Evolutionary conservation across 345 rosid species (phyloP).

Genomic region (Eucalyptus sp.): DNA sequence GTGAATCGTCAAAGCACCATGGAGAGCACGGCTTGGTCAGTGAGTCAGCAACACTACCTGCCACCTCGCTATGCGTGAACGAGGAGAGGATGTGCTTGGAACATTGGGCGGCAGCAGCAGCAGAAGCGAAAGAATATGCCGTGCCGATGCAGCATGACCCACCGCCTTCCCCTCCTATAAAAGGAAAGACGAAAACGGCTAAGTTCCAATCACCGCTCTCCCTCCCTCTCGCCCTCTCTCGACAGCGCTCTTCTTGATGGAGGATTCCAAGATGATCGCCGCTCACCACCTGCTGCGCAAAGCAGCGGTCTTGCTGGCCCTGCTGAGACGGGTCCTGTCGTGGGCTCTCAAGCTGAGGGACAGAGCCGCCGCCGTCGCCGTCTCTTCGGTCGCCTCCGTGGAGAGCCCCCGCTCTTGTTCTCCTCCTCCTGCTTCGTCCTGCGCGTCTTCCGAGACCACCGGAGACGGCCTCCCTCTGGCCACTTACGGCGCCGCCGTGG

Average conservation of each 20-base stretch:
- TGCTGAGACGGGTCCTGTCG: slow-evolving; percentile 47
- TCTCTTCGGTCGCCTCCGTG: not conserved
- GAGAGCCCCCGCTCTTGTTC: slow-evolving; percentile 4
- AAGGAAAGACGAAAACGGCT: not conserved
- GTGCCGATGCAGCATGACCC: not conserved
- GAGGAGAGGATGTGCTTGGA: not conserved
- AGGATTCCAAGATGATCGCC: slow-evolving; percentile 7
- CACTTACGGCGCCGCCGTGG: slow-evolving; percentile 30
- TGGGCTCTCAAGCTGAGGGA: slow-evolving; percentile 29
- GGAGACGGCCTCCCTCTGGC: slow-evolving; percentile 37
- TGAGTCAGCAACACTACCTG: not conserved
- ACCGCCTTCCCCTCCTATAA: not conserved
- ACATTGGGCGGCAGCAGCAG: not conserved
- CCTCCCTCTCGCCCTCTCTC: not conserved
- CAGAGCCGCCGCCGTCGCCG: not conserved
- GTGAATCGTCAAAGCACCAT: not conserved
- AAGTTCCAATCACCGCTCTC: not conserved
- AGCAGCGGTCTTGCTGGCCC: slow-evolving; percentile 46
- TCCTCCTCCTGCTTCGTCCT: not conserved
- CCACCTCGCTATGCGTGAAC: not conserved
- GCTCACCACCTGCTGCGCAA: slow-evolving; percentile 37
- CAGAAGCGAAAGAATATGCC: not conserved
- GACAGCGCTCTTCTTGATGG: not conserved
- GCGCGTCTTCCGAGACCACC: slow-evolving; percentile 15
- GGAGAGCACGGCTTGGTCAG: not conserved